phyloP scores from a whole-genome alignment of 1,139 yeast species.

The Kluyveromyces sp. region DNA sequence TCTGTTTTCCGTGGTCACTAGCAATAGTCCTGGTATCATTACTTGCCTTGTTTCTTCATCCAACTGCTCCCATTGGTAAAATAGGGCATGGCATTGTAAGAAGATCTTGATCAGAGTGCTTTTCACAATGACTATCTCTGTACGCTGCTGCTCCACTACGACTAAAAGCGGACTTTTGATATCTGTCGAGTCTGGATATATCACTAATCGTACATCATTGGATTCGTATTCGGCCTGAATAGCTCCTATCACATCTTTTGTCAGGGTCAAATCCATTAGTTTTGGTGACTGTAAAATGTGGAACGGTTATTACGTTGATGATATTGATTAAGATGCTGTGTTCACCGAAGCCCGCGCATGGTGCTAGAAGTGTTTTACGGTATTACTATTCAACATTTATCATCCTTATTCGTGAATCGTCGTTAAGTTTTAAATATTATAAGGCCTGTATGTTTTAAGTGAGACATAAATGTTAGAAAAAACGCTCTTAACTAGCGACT shows the following conservation, averaged over 20 bases:
- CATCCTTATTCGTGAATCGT: no score
- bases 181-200: conserved; percentile 22
- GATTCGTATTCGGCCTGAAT: neutral
- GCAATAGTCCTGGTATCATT: conserved; percentile 34
- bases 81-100: conserved; percentile 27
- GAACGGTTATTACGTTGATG: no score
- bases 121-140: conserved; percentile 32
- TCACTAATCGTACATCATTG: conserved; percentile 15
- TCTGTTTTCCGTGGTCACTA: conserved; percentile 38
- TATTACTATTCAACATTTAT: no score
- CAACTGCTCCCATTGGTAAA: neutral
- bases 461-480: no score
- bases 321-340: no score
- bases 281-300: no score
- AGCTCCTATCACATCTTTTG: neutral
- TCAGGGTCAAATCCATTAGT: neutral
- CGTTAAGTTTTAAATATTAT: no score
- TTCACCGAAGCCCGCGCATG: no score
- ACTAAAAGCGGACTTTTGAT: conserved; percentile 13
- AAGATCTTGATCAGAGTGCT: conserved; percentile 25
- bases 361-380: no score
- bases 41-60: conserved; percentile 7
- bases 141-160: conserved; percentile 11
- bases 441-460: no score
- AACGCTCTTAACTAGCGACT: no score